These are phyloP conservation scores for Cryptococcus hybrid DNA, from an alignment of 1,284 basidiomycete species.

Conservation along the genomic window DNA sequence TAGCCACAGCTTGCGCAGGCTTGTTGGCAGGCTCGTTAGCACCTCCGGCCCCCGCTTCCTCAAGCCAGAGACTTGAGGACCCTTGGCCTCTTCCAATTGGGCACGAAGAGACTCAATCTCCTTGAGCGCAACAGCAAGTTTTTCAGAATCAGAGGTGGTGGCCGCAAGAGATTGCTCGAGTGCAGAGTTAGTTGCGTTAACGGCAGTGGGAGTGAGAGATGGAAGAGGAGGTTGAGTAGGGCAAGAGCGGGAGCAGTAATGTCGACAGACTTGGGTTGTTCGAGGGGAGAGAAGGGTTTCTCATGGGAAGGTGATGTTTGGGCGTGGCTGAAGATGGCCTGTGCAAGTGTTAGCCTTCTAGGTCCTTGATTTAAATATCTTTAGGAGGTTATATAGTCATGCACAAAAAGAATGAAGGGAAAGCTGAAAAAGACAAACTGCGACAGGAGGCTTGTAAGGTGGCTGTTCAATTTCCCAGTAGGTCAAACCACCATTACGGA, in stretches of 20 bases:
- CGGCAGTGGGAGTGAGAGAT: constrained; percentile 29
- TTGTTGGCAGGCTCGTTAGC: constrained; percentile 22
- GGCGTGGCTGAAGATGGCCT: constrained; percentile 39
- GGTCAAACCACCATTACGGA: constrained; percentile 37
- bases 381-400: constrained; percentile 13
- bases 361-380: not conserved
- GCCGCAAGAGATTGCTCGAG: constrained; percentile 38
- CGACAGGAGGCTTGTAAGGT: constrained; percentile 14
- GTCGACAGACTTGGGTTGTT: constrained; percentile 6
- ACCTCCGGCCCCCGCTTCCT: constrained; percentile 33
- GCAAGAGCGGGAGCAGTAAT: constrained; percentile 6
- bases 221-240: constrained; percentile 23
- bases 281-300: constrained; percentile 10
- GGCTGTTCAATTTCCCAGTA: constrained; percentile 32
- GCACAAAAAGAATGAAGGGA: constrained; percentile 10
- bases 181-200: constrained; percentile 30
- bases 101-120: constrained; percentile 48
- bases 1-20: constrained; percentile 19
- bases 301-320: constrained; percentile 27
- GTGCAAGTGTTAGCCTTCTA: not conserved
- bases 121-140: constrained; percentile 39
- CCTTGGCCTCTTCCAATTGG: constrained; percentile 33
- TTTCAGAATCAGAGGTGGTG: constrained; percentile 43
- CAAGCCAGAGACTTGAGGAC: constrained; percentile 41
- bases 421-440: constrained; percentile 4